Percentiles rank a stretch among this genome's conserved stretches.
Conservation (phyloP, 352 stramenopile species). For the Phytopythium kandeliae region DNA sequence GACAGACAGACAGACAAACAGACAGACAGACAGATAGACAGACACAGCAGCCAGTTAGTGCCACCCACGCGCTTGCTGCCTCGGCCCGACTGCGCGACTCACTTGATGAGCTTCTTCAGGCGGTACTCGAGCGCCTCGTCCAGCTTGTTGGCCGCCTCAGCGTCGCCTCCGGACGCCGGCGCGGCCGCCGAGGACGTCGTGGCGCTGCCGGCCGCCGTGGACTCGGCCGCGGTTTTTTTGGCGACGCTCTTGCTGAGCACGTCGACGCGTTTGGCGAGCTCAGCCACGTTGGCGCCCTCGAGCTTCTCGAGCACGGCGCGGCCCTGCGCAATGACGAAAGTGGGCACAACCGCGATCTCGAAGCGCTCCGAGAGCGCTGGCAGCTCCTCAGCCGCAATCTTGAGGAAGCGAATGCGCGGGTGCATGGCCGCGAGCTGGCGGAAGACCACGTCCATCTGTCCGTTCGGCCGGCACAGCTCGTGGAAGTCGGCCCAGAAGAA, state of each 20-base stretch:
- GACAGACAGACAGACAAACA: no score
- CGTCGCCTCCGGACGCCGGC: conserved; percentile 13
- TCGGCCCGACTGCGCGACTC: conserved; percentile 1
- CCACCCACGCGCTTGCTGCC: no score
- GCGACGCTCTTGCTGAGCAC: conserved; percentile 78
- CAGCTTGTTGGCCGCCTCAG: conserved; percentile 9
- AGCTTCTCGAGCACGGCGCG: conserved; percentile 76
- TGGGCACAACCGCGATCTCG: conserved; percentile 91
- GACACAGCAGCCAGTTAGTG: no score
- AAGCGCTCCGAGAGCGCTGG: conserved; percentile 84
- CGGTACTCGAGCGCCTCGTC: conserved; percentile 69
- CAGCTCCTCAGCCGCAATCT: conserved; percentile 82
- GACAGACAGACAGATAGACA: no score
- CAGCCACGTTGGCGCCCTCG: conserved; percentile 76
- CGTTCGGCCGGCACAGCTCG: conserved; percentile 75
- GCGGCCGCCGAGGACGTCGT: not conserved
- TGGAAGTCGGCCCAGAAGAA: conserved; percentile 88
- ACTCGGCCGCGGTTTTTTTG: conserved; percentile 36
- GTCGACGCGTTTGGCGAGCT: conserved; percentile 81
- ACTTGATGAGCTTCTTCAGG: conserved; percentile 81
- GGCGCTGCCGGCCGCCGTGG: conserved; percentile 10
- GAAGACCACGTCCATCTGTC: conserved; percentile 82
- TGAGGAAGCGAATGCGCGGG: conserved; percentile 80
- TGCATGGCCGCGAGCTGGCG: conserved; percentile 76
- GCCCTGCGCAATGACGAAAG: conserved; percentile 88